These are phyloP conservation scores for Biscutella laevigata DNA, from an alignment of 441 rosid species.

Conservation along the genomic window DNA sequence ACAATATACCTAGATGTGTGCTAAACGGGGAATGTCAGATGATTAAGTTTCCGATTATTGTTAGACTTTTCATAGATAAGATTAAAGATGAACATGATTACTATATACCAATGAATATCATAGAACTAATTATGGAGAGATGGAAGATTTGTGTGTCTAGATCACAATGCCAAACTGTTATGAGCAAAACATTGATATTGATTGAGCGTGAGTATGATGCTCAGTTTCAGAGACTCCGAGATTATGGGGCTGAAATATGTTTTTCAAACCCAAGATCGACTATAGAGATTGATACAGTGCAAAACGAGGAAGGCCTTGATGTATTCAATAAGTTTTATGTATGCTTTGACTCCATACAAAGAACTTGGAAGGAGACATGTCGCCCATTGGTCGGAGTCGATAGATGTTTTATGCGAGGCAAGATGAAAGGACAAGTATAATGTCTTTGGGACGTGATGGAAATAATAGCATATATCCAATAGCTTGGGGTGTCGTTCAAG, in stretches of 20 bases:
- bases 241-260: neutral
- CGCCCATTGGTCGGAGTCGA: neutral
- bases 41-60: neutral
- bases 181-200: neutral
- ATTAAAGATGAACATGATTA: no score
- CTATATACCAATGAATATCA: neutral
- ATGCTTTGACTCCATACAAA: neutral
- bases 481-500: neutral
- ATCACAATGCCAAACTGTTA: neutral
- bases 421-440: neutral
- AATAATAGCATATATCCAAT: no score
- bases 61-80: neutral
- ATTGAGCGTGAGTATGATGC: neutral
- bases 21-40: neutral
- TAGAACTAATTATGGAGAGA: neutral
- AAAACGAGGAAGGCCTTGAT: neutral
- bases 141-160: neutral
- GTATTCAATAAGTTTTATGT: neutral
- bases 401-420: neutral
- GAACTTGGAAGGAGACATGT: neutral
- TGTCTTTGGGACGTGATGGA: neutral
- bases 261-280: neutral
- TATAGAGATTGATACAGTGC: neutral
- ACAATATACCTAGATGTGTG: neutral
- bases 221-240: neutral